A percentile compares a stretch with the other conserved stretches of the same genome.
These are phyloP conservation scores for Thelonectria rubi DNA, from an alignment of 2,329 filamentous ascomycete genomes.

Conservation along the genomic window DNA sequence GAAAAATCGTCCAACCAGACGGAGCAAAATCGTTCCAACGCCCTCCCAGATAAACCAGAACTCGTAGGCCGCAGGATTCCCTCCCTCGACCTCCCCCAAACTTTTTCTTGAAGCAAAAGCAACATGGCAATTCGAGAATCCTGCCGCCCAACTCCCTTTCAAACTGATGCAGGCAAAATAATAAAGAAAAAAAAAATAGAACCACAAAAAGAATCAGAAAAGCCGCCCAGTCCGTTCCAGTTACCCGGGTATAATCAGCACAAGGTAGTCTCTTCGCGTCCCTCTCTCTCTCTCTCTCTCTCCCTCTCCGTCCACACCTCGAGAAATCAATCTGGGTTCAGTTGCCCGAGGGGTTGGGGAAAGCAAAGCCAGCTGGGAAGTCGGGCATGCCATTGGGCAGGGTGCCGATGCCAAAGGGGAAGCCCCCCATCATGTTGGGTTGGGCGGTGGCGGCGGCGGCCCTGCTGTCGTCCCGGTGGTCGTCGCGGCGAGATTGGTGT, in stretches of 20 bases:
- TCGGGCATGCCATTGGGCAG: slow-evolving; percentile 55
- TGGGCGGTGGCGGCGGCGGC: slow-evolving; percentile 27
- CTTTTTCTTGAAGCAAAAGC: too few relatives aligned
- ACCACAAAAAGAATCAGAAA: neutral
- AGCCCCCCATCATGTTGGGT: slow-evolving; percentile 41
- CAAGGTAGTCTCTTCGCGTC: slow-evolving; percentile 18
- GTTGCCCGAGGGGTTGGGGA: slow-evolving; percentile 47
- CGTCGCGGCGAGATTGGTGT: slow-evolving; percentile 31
- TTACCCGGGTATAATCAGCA: slow-evolving; percentile 25
- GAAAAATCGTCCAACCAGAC: too few relatives aligned
- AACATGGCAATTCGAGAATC: slow-evolving; percentile 14
- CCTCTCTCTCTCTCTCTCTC: too few relatives aligned
- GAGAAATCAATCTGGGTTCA: neutral
- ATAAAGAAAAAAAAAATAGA: neutral
- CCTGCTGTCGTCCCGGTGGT: slow-evolving; percentile 32
- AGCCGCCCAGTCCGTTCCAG: slow-evolving; percentile 10
- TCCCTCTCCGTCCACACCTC: too few relatives aligned
- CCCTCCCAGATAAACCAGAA: too few relatives aligned
- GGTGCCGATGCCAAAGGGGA: slow-evolving; percentile 53
- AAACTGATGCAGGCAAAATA: neutral
- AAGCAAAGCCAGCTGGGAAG: slow-evolving; percentile 52
- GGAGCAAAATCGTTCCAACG: too few relatives aligned
- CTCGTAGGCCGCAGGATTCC: too few relatives aligned
- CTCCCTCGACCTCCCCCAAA: too few relatives aligned
- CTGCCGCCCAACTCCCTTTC: slow-evolving; percentile 19